Percentiles rank a stretch among this genome's conserved stretches.
Evolutionary conservation across 2,329 filamentous ascomycete species (phyloP).

Genomic region (Arachnopeziza araneosa): DNA sequence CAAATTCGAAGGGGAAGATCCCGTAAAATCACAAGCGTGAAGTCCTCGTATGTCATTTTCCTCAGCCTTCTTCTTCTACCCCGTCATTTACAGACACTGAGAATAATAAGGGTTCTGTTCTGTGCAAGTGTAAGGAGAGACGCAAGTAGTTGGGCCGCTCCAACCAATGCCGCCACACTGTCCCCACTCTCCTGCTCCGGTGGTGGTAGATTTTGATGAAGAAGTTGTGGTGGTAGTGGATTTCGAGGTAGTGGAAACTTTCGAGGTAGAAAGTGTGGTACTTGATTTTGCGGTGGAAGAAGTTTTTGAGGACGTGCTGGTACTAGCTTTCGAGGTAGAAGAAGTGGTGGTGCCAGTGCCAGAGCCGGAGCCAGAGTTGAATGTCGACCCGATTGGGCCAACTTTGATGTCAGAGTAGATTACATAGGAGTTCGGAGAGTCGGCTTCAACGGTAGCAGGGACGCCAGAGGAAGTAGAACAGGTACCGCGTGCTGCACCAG

Average conservation of each 20-base stretch:
- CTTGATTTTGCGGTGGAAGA: conserved; percentile 1
- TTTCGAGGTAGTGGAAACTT: neutral
- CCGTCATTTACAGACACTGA: neutral
- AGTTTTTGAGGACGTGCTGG: conserved; percentile 1
- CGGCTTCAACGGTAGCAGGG: conserved; percentile 43
- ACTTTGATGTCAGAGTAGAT: conserved; percentile 31
- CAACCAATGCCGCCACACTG: neutral
- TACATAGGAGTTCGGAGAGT: conserved; percentile 41
- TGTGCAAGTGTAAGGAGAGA: neutral
- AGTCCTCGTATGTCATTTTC: neutral
- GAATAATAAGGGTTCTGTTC: neutral
- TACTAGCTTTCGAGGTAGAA: neutral
- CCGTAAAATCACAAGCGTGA: neutral
- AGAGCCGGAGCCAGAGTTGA: conserved; percentile 7
- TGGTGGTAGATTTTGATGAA: neutral
- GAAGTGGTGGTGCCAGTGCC: neutral
- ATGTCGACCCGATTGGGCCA: conserved; percentile 30
- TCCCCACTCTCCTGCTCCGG: neutral
- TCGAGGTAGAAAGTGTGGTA: neutral
- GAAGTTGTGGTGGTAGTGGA: neutral
- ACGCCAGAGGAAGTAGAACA: conserved; percentile 48
- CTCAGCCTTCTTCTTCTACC: neutral
- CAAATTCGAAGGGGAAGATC: neutral
- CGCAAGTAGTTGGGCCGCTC: neutral
- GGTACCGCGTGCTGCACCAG: conserved; percentile 48